Base-by-base conservation (phyloP, 768 basidiomycete species). In the Amanita rimosa region DNA sequence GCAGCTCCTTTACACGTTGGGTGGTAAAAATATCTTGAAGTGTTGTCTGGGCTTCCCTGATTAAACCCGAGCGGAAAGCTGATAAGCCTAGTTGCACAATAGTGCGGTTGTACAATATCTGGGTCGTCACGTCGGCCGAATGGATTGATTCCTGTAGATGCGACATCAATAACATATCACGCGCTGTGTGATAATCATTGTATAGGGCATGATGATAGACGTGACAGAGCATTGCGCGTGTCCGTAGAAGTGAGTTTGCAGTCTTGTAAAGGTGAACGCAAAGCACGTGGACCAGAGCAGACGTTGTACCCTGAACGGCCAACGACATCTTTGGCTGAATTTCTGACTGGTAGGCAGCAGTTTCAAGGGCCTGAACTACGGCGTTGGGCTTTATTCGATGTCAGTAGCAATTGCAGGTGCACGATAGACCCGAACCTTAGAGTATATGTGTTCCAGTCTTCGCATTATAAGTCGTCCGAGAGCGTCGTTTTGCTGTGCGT, bases 81-180 rank as follows among this genome's bases (percentile, higher is more conserved):
- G 92, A 94, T 4, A 99, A 76, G 31, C 96, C 96, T 44, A 99
- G 81, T 64, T 98, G 96, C 38, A 98, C 96, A 49, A 98, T 83
- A 5, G 92, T 91, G 34, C 96, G 85, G 66, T 99, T 99, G 72
- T 97, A 98, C 29, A 98, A 72, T 58, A 99, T 97, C 66, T 99
- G 96, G 0, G 96, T 98, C 14, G 83, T 84, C 44, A 97, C 93
- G 60, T 98, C 96, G 50, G 94, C 92, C 34, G 92, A 90, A 61
- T 92, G 86, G 58, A 98, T 86, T 1, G 91, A 88, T 63, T 97
- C 94, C 65, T 98, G 95, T 44, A 99, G 76, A 64, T 98, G 96
- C 4, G 94, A 97, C 96, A 99, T 98, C 52, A 99, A 72, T 33
- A 99, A 69, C 88, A 98, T 94, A 68, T 99, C 96, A 24, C 96